phyloP scores from a whole-genome alignment of 1,139 yeast species.

The Lodderomyces elongisporus region DNA sequence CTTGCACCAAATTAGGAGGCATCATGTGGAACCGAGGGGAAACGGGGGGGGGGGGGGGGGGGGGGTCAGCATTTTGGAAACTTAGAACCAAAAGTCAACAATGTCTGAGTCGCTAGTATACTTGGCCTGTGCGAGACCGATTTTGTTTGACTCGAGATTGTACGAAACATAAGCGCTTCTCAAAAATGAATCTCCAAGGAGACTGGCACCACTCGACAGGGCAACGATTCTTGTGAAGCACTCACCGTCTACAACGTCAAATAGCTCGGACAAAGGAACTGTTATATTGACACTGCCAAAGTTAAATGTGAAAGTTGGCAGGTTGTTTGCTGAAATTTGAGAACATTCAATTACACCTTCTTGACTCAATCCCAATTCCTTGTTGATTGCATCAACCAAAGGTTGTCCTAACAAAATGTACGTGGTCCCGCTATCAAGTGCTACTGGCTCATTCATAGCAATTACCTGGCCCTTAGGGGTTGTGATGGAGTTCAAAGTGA shows the following conservation, averaged over 20 bases:
- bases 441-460: slow-evolving; percentile 15
- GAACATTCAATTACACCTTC: slow-evolving; percentile 18
- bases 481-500: slow-evolving; percentile 9
- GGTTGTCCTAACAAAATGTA: slow-evolving; percentile 23
- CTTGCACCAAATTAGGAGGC: too few species aligned
- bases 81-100: slow-evolving; percentile 8
- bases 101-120: slow-evolving; percentile 3
- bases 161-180: slow-evolving; percentile 38
- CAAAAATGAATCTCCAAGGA: slow-evolving; percentile 32
- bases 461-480: slow-evolving; percentile 9
- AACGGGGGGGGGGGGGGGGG: too few species aligned
- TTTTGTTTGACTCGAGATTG: slow-evolving; percentile 14
- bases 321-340: slow-evolving; percentile 9
- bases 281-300: slow-evolving; percentile 4
- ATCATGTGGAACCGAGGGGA: too few species aligned
- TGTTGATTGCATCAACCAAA: slow-evolving; percentile 13
- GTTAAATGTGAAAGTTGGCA: slow-evolving; percentile 10
- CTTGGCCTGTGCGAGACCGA: slow-evolving; percentile 7
- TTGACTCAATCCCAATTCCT: slow-evolving; percentile 17
- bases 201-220: neutral
- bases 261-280: slow-evolving; percentile 3
- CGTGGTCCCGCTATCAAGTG: slow-evolving; percentile 41
- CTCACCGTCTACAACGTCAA: neutral
- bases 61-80: too few species aligned
- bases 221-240: slow-evolving; percentile 4